Evolutionary conservation across 2,329 filamentous ascomycete genomes (phyloP).

Genomic region (Xylaria sp.): DNA sequence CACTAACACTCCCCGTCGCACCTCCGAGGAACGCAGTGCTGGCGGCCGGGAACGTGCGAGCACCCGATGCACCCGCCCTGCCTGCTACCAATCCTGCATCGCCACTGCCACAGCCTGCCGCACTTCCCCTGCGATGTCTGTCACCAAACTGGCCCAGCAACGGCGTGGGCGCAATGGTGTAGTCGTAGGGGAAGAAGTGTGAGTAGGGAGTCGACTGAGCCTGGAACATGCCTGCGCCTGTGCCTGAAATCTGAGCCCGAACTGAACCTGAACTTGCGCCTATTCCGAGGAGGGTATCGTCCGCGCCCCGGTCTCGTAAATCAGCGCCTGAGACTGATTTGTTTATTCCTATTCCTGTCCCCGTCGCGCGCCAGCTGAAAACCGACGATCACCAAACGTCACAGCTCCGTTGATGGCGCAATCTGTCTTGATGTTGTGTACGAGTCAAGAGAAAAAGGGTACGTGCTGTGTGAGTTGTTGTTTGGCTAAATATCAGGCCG

Average conservation of each 20-base stretch:
- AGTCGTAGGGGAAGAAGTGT: slow-evolving; percentile 39
- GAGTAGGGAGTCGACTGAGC: slow-evolving; percentile 47
- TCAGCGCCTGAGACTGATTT: slow-evolving; percentile 11
- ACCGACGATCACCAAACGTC: slow-evolving; percentile 9
- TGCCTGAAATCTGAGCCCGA: not conserved
- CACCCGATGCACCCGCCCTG: slow-evolving; percentile 21
- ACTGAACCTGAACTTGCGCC: slow-evolving; percentile 1
- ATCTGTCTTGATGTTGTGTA: slow-evolving; percentile 9
- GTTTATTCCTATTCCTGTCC: slow-evolving; percentile 3
- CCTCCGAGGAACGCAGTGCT: slow-evolving; percentile 19
- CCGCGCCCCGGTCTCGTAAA: slow-evolving; percentile 10
- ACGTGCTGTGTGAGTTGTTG: slow-evolving; percentile 16
- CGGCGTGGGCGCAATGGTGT: slow-evolving; percentile 29
- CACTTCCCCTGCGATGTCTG: slow-evolving; percentile 20
- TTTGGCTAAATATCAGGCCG: slow-evolving; percentile 9
- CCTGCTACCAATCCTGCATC: slow-evolving; percentile 14
- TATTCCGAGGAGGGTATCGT: slow-evolving; percentile 1
- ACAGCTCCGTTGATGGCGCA: slow-evolving; percentile 1
- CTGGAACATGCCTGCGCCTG: slow-evolving; percentile 44
- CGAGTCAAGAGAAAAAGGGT: slow-evolving; percentile 7
- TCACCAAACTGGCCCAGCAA: slow-evolving; percentile 26
- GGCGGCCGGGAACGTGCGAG: slow-evolving; percentile 25
- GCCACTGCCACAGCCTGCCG: slow-evolving; percentile 11
- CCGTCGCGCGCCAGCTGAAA: slow-evolving; percentile 20
- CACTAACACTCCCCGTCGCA: slow-evolving; percentile 16